These are phyloP conservation scores for Furcasterigmium furcatum DNA, from an alignment of 2,329 filamentous ascomycete genomes.

Conservation along the genomic window DNA sequence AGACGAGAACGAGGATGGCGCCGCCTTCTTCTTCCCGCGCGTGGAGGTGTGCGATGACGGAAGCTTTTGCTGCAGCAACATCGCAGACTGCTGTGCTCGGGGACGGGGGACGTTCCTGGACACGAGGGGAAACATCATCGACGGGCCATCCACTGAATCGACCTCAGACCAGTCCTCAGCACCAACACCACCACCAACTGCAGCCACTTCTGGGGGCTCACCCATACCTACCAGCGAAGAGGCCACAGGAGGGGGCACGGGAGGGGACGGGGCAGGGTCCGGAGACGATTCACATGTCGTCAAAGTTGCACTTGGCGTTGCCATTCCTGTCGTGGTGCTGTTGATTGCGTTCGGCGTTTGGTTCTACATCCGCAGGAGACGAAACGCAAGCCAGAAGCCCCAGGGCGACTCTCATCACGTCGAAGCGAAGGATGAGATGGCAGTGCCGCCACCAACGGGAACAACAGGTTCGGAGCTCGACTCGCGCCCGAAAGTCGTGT, in stretches of 20 bases:
- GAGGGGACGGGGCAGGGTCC: no score
- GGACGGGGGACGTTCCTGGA: slow-evolving; percentile 3
- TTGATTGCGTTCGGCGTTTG: not conserved
- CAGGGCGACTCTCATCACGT: no score
- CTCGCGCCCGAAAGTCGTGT: no score
- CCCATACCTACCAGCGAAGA: not conserved
- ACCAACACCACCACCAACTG: not conserved
- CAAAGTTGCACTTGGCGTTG: not conserved
- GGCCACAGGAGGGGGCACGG: not conserved
- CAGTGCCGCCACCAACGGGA: no score
- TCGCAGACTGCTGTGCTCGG: not conserved
- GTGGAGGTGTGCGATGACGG: not conserved
- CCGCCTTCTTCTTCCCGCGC: not conserved
- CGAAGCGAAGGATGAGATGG: no score
- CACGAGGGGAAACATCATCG: slow-evolving; percentile 1
- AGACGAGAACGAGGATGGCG: not conserved
- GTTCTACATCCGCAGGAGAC: not conserved
- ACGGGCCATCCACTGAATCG: not conserved
- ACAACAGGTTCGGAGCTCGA: no score
- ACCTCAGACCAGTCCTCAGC: not conserved
- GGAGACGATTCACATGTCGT: not conserved
- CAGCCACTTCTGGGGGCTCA: not conserved
- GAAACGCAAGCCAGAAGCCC: no score
- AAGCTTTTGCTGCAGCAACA: slow-evolving; percentile 3
- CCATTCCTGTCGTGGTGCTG: not conserved